Evolutionary conservation across 2,329 filamentous ascomycete species (phyloP).

Genomic region (Alternaria tenuissima): DNA sequence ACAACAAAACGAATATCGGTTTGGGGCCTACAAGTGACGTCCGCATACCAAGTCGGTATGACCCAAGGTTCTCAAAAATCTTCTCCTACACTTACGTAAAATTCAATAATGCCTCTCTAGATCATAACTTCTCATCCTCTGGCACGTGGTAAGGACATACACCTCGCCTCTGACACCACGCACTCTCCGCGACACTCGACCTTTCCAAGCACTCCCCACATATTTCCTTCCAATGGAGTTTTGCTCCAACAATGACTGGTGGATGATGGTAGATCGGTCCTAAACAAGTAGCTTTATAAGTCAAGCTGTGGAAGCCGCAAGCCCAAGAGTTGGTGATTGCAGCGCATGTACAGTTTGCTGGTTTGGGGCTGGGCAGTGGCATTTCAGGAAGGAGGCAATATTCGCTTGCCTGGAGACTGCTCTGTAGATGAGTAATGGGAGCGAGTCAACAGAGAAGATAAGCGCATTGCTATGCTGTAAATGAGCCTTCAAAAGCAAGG

Average conservation of each 20-base stretch:
- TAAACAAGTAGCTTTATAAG: background rate
- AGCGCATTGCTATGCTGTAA: background rate
- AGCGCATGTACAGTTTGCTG: slow-evolving; percentile 7
- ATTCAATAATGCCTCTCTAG: background rate
- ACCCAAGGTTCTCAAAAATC: background rate
- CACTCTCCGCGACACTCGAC: background rate
- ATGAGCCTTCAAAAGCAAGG: background rate
- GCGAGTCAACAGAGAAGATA: background rate
- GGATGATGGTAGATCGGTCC: background rate
- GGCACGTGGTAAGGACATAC: background rate
- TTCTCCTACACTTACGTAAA: background rate
- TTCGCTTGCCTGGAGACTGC: background rate
- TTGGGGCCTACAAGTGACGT: background rate
- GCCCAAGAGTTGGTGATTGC: background rate
- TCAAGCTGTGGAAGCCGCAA: slow-evolving; percentile 1
- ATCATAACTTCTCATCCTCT: background rate
- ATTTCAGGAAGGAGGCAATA: background rate
- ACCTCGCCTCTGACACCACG: background rate
- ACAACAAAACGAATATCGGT: background rate
- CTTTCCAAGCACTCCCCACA: background rate
- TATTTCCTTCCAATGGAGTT: background rate
- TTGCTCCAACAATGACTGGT: background rate
- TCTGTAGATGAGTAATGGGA: background rate
- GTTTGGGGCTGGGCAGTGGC: background rate
- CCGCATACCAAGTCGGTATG: background rate